Evolutionary conservation across 176 grass and related monocot species (phyloP).

Genomic region (Olyra latifolia): DNA sequence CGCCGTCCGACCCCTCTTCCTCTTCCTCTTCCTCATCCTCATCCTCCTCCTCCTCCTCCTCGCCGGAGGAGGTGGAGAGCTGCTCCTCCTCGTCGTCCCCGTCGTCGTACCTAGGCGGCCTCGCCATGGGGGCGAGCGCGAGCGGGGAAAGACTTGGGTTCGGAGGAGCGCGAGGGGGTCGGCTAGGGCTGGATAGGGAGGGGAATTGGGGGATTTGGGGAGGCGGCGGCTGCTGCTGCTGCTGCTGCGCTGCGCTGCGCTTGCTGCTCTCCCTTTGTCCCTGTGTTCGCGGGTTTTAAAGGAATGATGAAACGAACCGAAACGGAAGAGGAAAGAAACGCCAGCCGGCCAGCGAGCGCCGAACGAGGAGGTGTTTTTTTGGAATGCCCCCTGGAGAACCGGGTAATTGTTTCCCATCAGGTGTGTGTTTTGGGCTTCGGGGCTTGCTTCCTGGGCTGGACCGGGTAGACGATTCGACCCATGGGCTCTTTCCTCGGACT

Average conservation of each 20-base stretch:
- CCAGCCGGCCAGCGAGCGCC: too few species aligned
- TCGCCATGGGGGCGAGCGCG: constrained; percentile 40
- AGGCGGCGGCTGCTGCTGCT: too few species aligned
- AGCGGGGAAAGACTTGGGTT: constrained; percentile 1
- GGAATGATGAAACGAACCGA: not conserved
- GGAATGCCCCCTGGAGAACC: not conserved
- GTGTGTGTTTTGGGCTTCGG: not conserved
- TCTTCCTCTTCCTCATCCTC: constrained; percentile 32
- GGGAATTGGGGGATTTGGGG: constrained; percentile 9
- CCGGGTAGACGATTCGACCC: too few species aligned
- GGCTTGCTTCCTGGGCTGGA: too few species aligned
- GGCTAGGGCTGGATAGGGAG: not conserved
- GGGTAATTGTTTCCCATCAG: not conserved
- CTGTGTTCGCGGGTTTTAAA: not conserved
- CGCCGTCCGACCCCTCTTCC: constrained; percentile 29
- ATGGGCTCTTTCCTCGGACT: too few species aligned
- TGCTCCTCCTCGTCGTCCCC: constrained; percentile 16
- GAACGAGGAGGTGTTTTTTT: not conserved
- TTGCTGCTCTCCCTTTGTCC: not conserved
- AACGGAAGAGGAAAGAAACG: constrained; percentile 10
- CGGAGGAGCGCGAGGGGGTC: not conserved
- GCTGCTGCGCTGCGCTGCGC: too few species aligned
- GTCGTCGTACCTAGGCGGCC: constrained; percentile 39
- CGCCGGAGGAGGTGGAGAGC: constrained; percentile 28
- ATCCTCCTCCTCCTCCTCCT: constrained; percentile 1